Base-by-base conservation (phyloP, 1,284 basidiomycete genomes). In the Cystobasidium sp. region DNA sequence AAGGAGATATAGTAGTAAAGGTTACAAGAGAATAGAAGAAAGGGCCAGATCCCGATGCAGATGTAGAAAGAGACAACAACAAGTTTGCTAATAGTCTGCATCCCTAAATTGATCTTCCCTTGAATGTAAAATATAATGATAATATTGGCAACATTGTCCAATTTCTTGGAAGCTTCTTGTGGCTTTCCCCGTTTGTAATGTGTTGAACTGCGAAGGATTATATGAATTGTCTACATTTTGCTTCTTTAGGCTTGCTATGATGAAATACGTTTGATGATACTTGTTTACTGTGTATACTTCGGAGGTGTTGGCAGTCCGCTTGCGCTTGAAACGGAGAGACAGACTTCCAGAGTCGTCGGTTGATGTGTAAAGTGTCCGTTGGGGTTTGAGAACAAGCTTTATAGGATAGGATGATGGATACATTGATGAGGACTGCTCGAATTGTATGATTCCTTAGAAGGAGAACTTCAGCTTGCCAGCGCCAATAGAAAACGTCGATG, bases 401-500 rank as follows among this genome's bases (percentile, higher is more conserved):
- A 22, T 31, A 31, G 31, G 31, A 31, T 31, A 5, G 5, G 31
- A 31, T 31, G 31, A 31, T 31, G 31, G 43, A 49, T 47, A 37
- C 43, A 63, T 31, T 12, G 47, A 20, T 51, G 6, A 14, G 47
- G 20, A 51, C 14, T 14, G 47, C 47, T 20, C 20, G 47, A 51
- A 3, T 51, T 1, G 47, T 31, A 5, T 31, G 20, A 6, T 51
- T 20, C 47, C 47, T 51, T 49, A 73, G 43, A 73, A 73, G 51
- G 41, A 53, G 31, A 73, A 62, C 43, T 73, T 73, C 39, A 73
- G 56, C 62, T 73, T 73, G 70, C 62, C 70, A 43, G 62, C 63
- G 8, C 51, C 70, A 37, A 73, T 53, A 6, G 70, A 55, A 9
- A 73, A 61, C n/a, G 51, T 62, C 43, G 70, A 58, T 18, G 51